A percentile compares a stretch with the other conserved stretches of the same genome.
Evolutionary conservation across 2,329 filamentous ascomycete genomes (phyloP).

Genomic region (Hirsutella rhossiliensis): DNA sequence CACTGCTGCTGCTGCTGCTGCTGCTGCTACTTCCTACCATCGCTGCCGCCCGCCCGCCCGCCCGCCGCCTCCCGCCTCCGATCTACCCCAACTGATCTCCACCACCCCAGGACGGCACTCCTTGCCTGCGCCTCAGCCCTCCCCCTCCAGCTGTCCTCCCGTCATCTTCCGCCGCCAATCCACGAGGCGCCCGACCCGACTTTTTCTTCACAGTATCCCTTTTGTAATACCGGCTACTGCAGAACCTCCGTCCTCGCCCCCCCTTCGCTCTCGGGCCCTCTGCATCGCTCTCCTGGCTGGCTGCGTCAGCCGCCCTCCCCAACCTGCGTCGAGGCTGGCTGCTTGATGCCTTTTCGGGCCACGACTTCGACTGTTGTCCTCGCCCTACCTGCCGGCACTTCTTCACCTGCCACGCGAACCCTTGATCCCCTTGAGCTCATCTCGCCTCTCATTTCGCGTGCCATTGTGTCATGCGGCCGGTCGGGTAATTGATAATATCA

Average conservation of each 20-base stretch:
- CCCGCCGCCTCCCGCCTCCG: too few relatives aligned
- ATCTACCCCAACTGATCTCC: neutral
- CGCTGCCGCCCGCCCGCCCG: too few relatives aligned
- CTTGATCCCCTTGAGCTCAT: neutral
- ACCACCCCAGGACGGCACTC: neutral
- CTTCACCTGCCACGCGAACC: neutral
- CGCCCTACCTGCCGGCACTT: neutral
- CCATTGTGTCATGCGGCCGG: conserved; percentile 32
- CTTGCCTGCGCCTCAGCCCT: neutral
- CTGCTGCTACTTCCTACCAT: neutral
- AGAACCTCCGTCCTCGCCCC: conserved; percentile 4
- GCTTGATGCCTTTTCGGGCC: neutral
- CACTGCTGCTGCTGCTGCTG: neutral
- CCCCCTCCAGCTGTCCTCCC: neutral
- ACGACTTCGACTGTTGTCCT: neutral
- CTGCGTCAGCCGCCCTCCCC: neutral
- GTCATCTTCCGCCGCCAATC: neutral
- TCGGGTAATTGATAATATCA: conserved; percentile 85
- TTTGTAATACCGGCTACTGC: conserved; percentile 23
- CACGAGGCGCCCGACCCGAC: conserved; percentile 5
- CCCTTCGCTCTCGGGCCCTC: neutral
- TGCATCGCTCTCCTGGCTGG: neutral
- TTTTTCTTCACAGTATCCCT: conserved; percentile 12
- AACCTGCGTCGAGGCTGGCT: neutral
- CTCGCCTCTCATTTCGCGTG: neutral